Conservation (phyloP, 139 green algal species). For the Zygnema circumcarinatum region DNA sequence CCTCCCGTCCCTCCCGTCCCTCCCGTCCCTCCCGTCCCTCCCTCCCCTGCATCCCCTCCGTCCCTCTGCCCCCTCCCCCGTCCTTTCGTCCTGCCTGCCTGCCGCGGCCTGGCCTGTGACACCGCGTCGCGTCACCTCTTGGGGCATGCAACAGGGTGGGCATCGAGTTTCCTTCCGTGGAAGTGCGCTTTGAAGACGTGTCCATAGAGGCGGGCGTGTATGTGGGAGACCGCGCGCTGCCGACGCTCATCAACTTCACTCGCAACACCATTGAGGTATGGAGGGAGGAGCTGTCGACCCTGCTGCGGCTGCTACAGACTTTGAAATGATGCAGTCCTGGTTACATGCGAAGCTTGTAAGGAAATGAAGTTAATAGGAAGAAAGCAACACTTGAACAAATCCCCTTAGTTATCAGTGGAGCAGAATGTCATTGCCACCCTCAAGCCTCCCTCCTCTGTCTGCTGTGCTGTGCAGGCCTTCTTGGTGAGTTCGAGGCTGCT, state of each 20-base stretch:
- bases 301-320: too few relatives aligned
- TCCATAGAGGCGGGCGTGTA: slow-evolving; percentile 56
- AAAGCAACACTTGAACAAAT: too few relatives aligned
- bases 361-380: too few relatives aligned
- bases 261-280: slow-evolving; percentile 59
- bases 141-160: slow-evolving; percentile 55
- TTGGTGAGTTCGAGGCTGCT: slow-evolving; percentile 10
- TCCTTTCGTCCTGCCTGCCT: background rate
- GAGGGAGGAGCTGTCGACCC: background rate
- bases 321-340: too few relatives aligned
- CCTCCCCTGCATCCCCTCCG: background rate
- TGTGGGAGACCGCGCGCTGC: slow-evolving; percentile 56
- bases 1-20: background rate
- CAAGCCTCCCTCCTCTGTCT: too few relatives aligned
- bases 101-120: background rate
- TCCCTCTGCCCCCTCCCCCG: background rate
- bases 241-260: slow-evolving; percentile 65
- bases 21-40: background rate
- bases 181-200: slow-evolving; percentile 63
- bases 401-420: too few relatives aligned
- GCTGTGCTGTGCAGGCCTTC: slow-evolving; percentile 18
- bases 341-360: too few relatives aligned
- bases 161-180: slow-evolving; percentile 58
- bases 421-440: too few relatives aligned
- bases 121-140: background rate